A percentile compares a stretch with the other conserved stretches of the same genome.
phyloP scores from a whole-genome alignment of 257 asterid genomes.

The Ehretia macrophylla region DNA sequence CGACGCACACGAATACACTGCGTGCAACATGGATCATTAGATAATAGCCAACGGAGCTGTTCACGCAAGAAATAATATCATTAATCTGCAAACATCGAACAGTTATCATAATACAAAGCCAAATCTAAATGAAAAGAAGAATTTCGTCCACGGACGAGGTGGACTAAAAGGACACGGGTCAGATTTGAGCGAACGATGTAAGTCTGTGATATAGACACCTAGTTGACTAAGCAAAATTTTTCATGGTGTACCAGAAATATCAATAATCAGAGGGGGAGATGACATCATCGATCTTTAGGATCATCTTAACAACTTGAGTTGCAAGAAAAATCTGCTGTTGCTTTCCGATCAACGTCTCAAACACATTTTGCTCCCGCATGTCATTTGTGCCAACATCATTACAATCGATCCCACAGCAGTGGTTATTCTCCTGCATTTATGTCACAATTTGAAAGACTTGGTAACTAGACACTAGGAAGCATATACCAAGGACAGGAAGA shows the following conservation, averaged over 20 bases:
- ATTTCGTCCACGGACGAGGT: background rate
- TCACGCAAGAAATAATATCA: no score
- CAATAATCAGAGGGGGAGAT: constrained; percentile 71
- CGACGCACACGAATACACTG: no score
- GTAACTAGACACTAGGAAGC: no score
- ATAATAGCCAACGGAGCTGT: no score
- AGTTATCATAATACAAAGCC: constrained; percentile 1
- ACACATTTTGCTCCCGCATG: constrained; percentile 85
- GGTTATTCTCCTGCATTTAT: constrained; percentile 60
- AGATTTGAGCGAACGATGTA: background rate
- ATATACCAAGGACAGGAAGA: no score
- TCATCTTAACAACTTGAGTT: constrained; percentile 89
- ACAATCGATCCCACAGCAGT: constrained; percentile 76
- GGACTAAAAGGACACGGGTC: background rate
- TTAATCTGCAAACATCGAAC: background rate
- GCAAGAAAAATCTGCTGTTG: constrained; percentile 87
- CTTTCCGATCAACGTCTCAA: constrained; percentile 80
- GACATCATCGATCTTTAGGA: constrained; percentile 78
- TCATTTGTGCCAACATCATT: constrained; percentile 80
- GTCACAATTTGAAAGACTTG: no score
- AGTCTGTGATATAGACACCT: no score
- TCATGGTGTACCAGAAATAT: constrained; percentile 4
- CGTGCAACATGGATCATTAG: no score
- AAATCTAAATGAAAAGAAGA: background rate
- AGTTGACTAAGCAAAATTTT: background rate